Base-by-base conservation (phyloP, 306 rosid species). In the Quercus aquifolioides region DNA sequence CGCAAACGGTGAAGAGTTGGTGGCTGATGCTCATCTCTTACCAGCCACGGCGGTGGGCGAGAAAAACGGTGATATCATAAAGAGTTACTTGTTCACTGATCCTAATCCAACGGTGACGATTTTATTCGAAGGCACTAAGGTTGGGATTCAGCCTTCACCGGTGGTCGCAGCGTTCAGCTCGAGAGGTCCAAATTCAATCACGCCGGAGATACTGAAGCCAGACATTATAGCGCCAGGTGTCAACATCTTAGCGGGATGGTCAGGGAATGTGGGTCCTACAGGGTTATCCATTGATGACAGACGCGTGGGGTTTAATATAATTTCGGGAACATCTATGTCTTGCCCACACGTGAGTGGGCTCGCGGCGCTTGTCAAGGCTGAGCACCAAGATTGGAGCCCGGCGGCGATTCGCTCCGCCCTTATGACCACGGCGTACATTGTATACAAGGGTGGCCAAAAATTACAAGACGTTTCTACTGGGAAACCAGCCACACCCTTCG, bases 311-410 rank as follows among this genome's bases (percentile, higher is more conserved):
- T 94, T 92, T 90, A 92, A 94, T 87, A 89, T 94, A 30, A 72
- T 90, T 21, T 90, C 96, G 0, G 98, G 98, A 4, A 94, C 98
- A 69, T 94, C 98, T 18, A 94, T 94, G 98, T 84, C 97, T n/a
- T 94, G 98, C 55, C 98, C 98, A 6, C 98, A 92, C 76, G 90
- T 85, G 28, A 94, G 97, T 7, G 98, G 96, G 1, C 69, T 94
- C 46, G 96, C 93, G 0, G 96, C 92, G 6, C 69, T 94, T 19
- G 62, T 92, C 41, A 94, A 92, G 76, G 89, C 89, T 1, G 83
- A 74, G 58, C 92, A 87, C 65, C 97, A 91, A 14, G 89, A 92
- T 1, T 94, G 98, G 98, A 90, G 90, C 84, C 97, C 97, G 0
- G 94, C 94, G 8, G 88, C 83, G 4, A 88, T 94, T 70, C 86